Evolutionary conservation across 1,284 basidiomycete genomes (phyloP), one percentile per base, ranked within the genome.

Genomic region (Mycena citricolor): DNA sequence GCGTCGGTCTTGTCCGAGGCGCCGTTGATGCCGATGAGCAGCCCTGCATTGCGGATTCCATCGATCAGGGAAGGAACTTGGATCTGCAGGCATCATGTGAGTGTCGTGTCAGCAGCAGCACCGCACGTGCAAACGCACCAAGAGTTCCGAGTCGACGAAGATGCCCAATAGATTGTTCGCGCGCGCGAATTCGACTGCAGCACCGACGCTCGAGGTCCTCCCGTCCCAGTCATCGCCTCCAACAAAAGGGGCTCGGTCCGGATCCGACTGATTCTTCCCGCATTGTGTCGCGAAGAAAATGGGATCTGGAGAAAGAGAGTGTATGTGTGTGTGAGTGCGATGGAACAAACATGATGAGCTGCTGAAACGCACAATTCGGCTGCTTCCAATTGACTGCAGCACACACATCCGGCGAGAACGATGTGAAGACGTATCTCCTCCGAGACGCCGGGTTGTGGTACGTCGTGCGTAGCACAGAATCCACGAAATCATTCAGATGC

Each of bases 381-480:
- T 99, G 97, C 68, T 99, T 99, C 94, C 97, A 98, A 64, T 99
- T 98, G 44, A 99, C 66, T 13, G 88, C 84, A 3, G 88, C 82
- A 64, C 92, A 94, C 3, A 92, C 79, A 56, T 89, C 86, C 10
- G 94, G 90, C 48, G 83, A 86, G 64, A 90, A 97, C 11, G 91
- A 94, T 35, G 85, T 86, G 61, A 97, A 91, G 11, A 92, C 81
- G 45, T 97, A 80, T 57, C 85, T 83, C 41, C 91, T 74, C 51
- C 81, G 77, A 37, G 71, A 70, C 50, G 67, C 74, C 23, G 79
- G 77, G 12, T 74, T 77, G 46, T 85, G 77, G 65, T 91, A 93
- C 38, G 95, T 85, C 30, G 80, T 80, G 47, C 85, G 80, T 54
- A 97, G 73, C 22, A 97, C 79, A 0, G 83, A 73, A 64, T 97